Conservation (phyloP, 306 rosid genomes). For the Rosa multiflora region DNA sequence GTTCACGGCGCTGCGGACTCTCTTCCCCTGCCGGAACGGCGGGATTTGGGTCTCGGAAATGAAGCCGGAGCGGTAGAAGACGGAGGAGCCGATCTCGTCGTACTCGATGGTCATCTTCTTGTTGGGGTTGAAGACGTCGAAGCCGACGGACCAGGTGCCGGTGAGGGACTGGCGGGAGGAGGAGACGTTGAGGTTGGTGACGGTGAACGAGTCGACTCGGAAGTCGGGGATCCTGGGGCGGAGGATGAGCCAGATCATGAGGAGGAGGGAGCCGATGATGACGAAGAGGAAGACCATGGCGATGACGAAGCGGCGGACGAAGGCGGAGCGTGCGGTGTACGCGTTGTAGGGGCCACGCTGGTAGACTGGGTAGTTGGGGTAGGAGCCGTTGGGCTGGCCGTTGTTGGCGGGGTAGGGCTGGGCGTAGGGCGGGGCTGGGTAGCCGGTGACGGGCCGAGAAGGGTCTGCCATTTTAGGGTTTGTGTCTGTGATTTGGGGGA, state of each 20-base stretch:
- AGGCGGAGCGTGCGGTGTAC: conserved; percentile 8
- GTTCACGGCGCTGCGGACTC: conserved; percentile 30
- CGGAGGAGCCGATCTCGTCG: conserved; percentile 32
- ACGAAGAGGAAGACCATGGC: conserved; percentile 56
- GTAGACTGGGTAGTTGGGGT: conserved; percentile 27
- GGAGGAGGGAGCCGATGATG: conserved; percentile 42
- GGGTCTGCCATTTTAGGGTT: conserved; percentile 48
- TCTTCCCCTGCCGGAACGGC: conserved; percentile 58
- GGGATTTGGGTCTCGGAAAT: conserved; percentile 39
- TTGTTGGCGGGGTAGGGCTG: conserved; percentile 22
- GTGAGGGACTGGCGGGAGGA: conserved; percentile 38
- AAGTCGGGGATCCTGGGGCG: conserved; percentile 74
- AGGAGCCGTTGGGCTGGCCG: conserved; percentile 48
- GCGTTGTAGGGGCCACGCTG: conserved; percentile 16
- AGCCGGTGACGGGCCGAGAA: conserved; percentile 75
- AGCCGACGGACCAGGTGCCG: conserved; percentile 56
- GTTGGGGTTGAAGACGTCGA: conserved; percentile 60
- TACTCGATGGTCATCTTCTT: conserved; percentile 64
- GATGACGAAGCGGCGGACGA: conserved; percentile 60
- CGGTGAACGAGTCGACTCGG: conserved; percentile 45
- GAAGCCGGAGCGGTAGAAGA: conserved; percentile 29
- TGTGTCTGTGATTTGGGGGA: no score
- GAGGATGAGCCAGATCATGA: conserved; percentile 76
- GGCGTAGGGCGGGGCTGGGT: conserved; percentile 51
- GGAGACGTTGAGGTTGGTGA: conserved; percentile 53